phyloP scores from a whole-genome alignment of 2,329 filamentous ascomycete species.

The Talaromyces sp. region DNA sequence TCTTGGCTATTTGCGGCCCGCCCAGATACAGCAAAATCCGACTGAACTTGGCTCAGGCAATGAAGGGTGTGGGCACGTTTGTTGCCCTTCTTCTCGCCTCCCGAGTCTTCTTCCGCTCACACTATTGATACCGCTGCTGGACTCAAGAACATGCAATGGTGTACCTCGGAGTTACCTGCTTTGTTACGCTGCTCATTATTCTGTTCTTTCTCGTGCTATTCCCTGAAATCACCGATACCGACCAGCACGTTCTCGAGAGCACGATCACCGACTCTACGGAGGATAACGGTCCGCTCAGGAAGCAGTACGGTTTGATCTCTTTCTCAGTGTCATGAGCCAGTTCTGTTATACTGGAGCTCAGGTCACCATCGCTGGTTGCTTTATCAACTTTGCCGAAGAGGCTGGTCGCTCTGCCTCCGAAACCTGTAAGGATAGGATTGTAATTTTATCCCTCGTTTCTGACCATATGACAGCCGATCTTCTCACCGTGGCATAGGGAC shows the following conservation, averaged over 20 bases:
- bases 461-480: conserved; percentile 43
- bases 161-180: conserved; percentile 72
- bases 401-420: background rate
- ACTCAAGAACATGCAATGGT: conserved; percentile 69
- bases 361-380: conserved; percentile 48
- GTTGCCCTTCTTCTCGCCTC: conserved; percentile 68
- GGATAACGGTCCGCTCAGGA: conserved; percentile 56
- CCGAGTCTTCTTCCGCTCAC: conserved; percentile 64
- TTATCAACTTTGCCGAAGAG: conserved; percentile 1
- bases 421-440: background rate
- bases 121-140: conserved; percentile 53
- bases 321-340: conserved; percentile 70
- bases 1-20: conserved; percentile 65
- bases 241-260: conserved; percentile 59
- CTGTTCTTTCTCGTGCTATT: conserved; percentile 64
- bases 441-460: background rate
- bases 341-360: conserved; percentile 80
- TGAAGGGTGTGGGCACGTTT: conserved; percentile 71
- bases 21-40: conserved; percentile 69
- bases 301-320: conserved; percentile 70
- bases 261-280: conserved; percentile 50
- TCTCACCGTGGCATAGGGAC: conserved; percentile 50
- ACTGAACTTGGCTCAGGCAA: conserved; percentile 71
- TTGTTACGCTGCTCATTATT: conserved; percentile 61
- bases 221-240: conserved; percentile 66